These are phyloP conservation scores for Arthrobotrys iridis DNA, from an alignment of 2,329 filamentous ascomycete species.

Conservation along the genomic window DNA sequence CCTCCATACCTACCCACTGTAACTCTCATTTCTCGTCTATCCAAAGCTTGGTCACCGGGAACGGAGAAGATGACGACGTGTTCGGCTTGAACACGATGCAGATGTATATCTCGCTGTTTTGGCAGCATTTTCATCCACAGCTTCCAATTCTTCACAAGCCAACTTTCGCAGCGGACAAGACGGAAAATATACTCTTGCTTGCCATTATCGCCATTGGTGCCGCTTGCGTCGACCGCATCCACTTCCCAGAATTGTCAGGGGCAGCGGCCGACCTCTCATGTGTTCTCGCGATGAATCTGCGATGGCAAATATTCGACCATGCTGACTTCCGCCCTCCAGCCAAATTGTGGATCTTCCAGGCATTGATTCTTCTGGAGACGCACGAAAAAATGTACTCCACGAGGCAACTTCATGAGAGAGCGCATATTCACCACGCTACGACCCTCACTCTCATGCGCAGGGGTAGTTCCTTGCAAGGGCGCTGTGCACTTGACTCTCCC, in stretches of 20 bases:
- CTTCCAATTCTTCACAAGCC: constrained; percentile 94
- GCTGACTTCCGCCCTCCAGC: constrained; percentile 88
- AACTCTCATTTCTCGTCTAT: constrained; percentile 46
- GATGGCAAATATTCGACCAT: constrained; percentile 96
- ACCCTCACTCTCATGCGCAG: constrained; percentile 95
- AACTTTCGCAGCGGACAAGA: constrained; percentile 88
- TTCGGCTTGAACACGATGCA: constrained; percentile 95
- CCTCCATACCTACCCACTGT: constrained; percentile 61
- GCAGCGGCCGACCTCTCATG: constrained; percentile 84
- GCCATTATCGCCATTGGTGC: constrained; percentile 93
- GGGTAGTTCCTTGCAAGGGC: constrained; percentile 87
- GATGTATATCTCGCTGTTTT: constrained; percentile 90
- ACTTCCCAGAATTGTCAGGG: constrained; percentile 77
- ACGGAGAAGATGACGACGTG: constrained; percentile 68
- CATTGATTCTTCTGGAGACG: constrained; percentile 84
- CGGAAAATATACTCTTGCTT: constrained; percentile 82
- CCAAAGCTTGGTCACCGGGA: constrained; percentile 1
- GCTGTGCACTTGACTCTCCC: constrained; percentile 83
- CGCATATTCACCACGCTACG: constrained; percentile 95
- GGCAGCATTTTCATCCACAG: constrained; percentile 93
- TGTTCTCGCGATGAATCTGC: constrained; percentile 90
- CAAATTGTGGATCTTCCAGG: constrained; percentile 95
- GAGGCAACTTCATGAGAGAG: constrained; percentile 87
- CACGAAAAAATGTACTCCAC: constrained; percentile 99
- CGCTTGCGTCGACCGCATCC: constrained; percentile 83